Evolutionary conservation across 768 basidiomycete species (phyloP).

Genomic region (Tulasnella sp.): DNA sequence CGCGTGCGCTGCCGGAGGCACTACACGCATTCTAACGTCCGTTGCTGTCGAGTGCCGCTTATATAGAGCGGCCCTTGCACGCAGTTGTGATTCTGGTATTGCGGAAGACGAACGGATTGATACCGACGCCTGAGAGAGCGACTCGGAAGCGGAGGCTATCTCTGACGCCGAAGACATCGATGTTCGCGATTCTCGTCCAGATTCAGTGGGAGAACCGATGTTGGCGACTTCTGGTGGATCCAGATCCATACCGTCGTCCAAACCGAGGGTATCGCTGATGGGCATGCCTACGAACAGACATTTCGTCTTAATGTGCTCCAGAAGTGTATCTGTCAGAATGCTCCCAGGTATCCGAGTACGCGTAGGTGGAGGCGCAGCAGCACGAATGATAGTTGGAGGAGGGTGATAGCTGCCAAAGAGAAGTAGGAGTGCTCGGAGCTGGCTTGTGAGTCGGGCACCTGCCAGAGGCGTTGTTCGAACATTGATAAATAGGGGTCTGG

Average conservation of each 20-base stretch:
- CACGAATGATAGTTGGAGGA: slow-evolving; percentile 59
- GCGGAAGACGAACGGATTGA: background rate
- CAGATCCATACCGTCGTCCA: slow-evolving; percentile 19
- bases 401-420: slow-evolving; percentile 80
- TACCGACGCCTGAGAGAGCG: background rate
- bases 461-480: slow-evolving; percentile 79
- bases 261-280: background rate
- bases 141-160: background rate
- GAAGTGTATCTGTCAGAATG: slow-evolving; percentile 63
- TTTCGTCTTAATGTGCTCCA: slow-evolving; percentile 85
- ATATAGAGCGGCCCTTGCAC: slow-evolving; percentile 59
- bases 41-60: slow-evolving; percentile 67
- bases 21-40: slow-evolving; percentile 55
- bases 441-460: slow-evolving; percentile 66
- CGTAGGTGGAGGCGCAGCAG: slow-evolving; percentile 47
- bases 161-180: slow-evolving; percentile 10
- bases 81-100: slow-evolving; percentile 41
- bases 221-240: slow-evolving; percentile 15
- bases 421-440: slow-evolving; percentile 69
- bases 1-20: slow-evolving; percentile 48
- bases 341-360: slow-evolving; percentile 54
- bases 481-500: slow-evolving; percentile 75
- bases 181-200: background rate
- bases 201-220: slow-evolving; percentile 4
- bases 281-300: slow-evolving; percentile 70